Conservation (phyloP, 2,329 filamentous ascomycete species). For the Sporothrix curviconia region DNA sequence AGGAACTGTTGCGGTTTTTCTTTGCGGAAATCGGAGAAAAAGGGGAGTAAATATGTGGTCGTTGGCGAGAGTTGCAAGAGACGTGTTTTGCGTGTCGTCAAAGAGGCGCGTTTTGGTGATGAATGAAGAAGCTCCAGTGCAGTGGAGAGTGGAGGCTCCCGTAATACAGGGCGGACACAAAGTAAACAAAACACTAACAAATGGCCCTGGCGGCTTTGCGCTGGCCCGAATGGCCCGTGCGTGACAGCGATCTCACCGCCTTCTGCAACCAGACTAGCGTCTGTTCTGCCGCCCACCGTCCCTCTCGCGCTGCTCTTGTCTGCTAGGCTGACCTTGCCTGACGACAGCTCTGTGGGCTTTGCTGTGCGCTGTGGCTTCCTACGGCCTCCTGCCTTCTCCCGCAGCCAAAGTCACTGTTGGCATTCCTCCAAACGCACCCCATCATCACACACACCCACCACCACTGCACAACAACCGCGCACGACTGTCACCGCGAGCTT, state of each 20-base stretch:
- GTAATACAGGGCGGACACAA: constrained; percentile 8
- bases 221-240: constrained; percentile 20
- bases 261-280: constrained; percentile 7
- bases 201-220: too few relatives aligned
- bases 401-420: too few relatives aligned
- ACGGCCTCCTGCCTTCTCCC: neutral
- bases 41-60: neutral
- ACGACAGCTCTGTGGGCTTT: constrained; percentile 19
- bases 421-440: too few relatives aligned
- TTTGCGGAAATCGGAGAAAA: neutral
- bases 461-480: too few relatives aligned
- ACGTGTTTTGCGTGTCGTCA: neutral
- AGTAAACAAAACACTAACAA: constrained; percentile 18
- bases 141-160: neutral
- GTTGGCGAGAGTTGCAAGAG: neutral
- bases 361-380: neutral
- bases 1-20: neutral
- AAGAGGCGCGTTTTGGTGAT: neutral
- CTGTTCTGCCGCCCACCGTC: constrained; percentile 4
- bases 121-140: neutral
- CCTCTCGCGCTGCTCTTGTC: neutral
- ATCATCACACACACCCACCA: too few relatives aligned
- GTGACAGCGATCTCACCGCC: constrained; percentile 10
- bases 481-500: neutral
- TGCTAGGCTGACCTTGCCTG: constrained; percentile 20